Evolutionary conservation across 495 filamentous ascomycete genomes (phyloP).

Genomic region (Penicillium cataractarum): DNA sequence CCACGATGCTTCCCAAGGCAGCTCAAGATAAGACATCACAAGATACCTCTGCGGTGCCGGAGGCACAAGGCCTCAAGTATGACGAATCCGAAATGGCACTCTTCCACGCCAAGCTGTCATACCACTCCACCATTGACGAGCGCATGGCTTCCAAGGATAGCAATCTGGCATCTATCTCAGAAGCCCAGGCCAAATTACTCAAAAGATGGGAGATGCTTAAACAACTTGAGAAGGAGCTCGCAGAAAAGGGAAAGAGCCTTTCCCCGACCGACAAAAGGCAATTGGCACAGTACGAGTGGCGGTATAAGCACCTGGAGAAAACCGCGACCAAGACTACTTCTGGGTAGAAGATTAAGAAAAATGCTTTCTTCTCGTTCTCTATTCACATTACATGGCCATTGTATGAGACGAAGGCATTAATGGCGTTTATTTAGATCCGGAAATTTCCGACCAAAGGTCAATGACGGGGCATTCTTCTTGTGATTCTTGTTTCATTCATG

Average conservation of each 20-base stretch:
- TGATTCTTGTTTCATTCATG: too few species aligned
- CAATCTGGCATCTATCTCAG: conserved; percentile 43
- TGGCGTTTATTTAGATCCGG: conserved; percentile 38
- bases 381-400: conserved; percentile 10
- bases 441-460: not conserved
- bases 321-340: conserved; percentile 31
- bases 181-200: conserved; percentile 41
- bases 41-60: conserved; percentile 34
- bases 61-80: conserved; percentile 45
- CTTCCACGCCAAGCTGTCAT: conserved; percentile 45
- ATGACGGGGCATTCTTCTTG: not conserved
- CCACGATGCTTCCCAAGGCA: conserved; percentile 34
- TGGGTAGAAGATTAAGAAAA: conserved; percentile 16
- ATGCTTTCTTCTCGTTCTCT: conserved; percentile 12
- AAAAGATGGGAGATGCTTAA: conserved; percentile 47
- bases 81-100: conserved; percentile 50
- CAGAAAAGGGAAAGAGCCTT: conserved; percentile 38
- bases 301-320: conserved; percentile 43
- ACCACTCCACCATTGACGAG: conserved; percentile 44
- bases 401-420: conserved; percentile 28
- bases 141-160: conserved; percentile 40
- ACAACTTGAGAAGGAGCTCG: conserved; percentile 41
- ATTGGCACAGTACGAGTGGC: conserved; percentile 45
- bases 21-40: conserved; percentile 32
- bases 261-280: conserved; percentile 40